phyloP scores from a whole-genome alignment of 306 rosid genomes.

The Comarum palustre region DNA sequence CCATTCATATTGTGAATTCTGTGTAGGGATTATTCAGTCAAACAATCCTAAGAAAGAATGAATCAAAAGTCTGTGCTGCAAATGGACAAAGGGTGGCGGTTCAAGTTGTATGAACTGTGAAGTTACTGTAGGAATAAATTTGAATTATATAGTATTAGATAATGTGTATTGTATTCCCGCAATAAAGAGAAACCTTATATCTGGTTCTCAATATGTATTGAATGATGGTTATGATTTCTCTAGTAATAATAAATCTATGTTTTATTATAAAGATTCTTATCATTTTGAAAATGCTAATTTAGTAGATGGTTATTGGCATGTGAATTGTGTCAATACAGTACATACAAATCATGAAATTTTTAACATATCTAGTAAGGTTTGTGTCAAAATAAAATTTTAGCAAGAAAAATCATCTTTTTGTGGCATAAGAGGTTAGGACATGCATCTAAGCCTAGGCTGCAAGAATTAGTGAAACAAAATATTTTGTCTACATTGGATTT shows the following conservation, averaged over 20 bases:
- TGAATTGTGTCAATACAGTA: background rate
- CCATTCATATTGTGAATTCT: too few species aligned
- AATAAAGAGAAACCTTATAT: too few species aligned
- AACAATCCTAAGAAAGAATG: too few species aligned
- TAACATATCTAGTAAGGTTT: background rate
- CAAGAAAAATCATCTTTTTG: background rate
- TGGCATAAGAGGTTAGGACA: background rate
- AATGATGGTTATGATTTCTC: background rate
- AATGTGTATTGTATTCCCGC: too few species aligned
- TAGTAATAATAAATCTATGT: background rate
- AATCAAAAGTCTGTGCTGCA: too few species aligned
- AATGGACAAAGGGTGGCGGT: background rate
- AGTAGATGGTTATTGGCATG: background rate
- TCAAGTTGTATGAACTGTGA: background rate
- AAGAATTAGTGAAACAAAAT: background rate
- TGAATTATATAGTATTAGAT: too few species aligned
- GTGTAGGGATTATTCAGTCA: too few species aligned
- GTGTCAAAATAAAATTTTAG: background rate
- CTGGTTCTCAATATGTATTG: too few species aligned
- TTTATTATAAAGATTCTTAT: background rate
- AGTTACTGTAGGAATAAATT: too few species aligned
- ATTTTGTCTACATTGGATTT: background rate
- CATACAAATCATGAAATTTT: background rate
- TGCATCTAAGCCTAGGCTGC: background rate
- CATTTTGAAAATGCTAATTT: background rate